Conservation (phyloP, 2,329 filamentous ascomycete genomes). For the Phyllosticta citribraziliensis region DNA sequence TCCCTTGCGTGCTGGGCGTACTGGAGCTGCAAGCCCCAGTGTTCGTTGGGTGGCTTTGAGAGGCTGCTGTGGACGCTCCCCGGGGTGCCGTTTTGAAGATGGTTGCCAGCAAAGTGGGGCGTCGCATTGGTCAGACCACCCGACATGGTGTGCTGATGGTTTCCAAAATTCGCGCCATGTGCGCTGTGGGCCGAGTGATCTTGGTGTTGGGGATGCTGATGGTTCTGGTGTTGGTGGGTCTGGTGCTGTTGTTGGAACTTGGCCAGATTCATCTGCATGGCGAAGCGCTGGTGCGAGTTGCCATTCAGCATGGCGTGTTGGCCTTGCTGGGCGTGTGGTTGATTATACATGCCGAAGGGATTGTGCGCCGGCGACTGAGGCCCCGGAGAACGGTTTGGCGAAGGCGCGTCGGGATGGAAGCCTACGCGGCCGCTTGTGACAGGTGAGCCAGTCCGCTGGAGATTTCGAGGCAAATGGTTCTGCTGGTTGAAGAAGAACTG, state of each 20-base stretch:
- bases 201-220: slow-evolving; percentile 52
- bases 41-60: slow-evolving; percentile 52
- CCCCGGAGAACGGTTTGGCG: slow-evolving; percentile 48
- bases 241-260: slow-evolving; percentile 59
- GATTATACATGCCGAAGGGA: slow-evolving; percentile 60
- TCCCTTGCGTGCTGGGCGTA: slow-evolving; percentile 64
- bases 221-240: slow-evolving; percentile 36
- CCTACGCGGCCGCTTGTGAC: slow-evolving; percentile 33
- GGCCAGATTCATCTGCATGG: slow-evolving; percentile 50
- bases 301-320: slow-evolving; percentile 71
- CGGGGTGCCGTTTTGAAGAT: slow-evolving; percentile 51
- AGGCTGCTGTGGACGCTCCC: slow-evolving; percentile 45
- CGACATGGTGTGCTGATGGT: slow-evolving; percentile 53
- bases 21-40: slow-evolving; percentile 84
- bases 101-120: slow-evolving; percentile 49
- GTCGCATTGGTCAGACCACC: slow-evolving; percentile 54
- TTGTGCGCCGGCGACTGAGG: slow-evolving; percentile 38
- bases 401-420: slow-evolving; percentile 43
- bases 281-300: slow-evolving; percentile 48
- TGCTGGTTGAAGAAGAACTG: slow-evolving; percentile 49
- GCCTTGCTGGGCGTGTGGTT: slow-evolving; percentile 54
- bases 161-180: slow-evolving; percentile 36
- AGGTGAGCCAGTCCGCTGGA: slow-evolving; percentile 39
- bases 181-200: slow-evolving; percentile 46
- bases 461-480: slow-evolving; percentile 33